phyloP scores from a whole-genome alignment of 2,329 filamentous ascomycete species.

The Orbilia brochopaga region DNA sequence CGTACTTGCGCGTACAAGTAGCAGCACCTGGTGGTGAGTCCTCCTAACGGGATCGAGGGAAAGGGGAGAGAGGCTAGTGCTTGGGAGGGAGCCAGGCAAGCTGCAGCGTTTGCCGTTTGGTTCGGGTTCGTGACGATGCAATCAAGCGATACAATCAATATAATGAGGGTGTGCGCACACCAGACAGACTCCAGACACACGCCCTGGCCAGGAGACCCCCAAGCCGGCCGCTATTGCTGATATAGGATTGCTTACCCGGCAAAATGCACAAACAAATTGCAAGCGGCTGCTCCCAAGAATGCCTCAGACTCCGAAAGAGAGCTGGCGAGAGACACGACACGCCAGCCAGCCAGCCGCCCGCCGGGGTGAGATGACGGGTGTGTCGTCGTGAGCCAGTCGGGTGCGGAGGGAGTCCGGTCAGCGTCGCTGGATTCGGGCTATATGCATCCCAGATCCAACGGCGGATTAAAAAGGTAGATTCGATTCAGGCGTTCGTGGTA shows the following conservation, averaged over 20 bases:
- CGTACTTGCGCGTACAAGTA: not conserved
- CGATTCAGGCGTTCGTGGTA: slow-evolving; percentile 18
- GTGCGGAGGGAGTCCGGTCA: slow-evolving; percentile 33
- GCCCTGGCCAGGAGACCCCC: not conserved
- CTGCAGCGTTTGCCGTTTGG: slow-evolving; percentile 5
- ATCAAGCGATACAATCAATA: too few species aligned
- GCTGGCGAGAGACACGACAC: not conserved
- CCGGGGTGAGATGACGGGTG: slow-evolving; percentile 29
- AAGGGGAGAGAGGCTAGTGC: slow-evolving; percentile 4
- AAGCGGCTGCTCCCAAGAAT: slow-evolving; percentile 16
- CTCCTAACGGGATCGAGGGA: slow-evolving; percentile 1
- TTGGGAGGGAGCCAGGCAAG: not conserved
- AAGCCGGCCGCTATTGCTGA: slow-evolving; percentile 3
- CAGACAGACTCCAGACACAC: slow-evolving; percentile 1
- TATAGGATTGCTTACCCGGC: slow-evolving; percentile 36
- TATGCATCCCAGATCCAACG: slow-evolving; percentile 6
- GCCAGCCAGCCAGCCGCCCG: slow-evolving; percentile 41
- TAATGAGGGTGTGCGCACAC: slow-evolving; percentile 19
- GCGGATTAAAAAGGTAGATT: not conserved
- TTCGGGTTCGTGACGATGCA: not conserved
- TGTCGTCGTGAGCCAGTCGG: slow-evolving; percentile 44
- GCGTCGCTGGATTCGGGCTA: slow-evolving; percentile 21
- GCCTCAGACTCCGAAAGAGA: not conserved
- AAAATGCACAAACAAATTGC: slow-evolving; percentile 41
- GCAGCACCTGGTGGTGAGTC: not conserved